phyloP scores from a whole-genome alignment of 1,284 basidiomycete genomes.

The Cryptococcus sp. region DNA sequence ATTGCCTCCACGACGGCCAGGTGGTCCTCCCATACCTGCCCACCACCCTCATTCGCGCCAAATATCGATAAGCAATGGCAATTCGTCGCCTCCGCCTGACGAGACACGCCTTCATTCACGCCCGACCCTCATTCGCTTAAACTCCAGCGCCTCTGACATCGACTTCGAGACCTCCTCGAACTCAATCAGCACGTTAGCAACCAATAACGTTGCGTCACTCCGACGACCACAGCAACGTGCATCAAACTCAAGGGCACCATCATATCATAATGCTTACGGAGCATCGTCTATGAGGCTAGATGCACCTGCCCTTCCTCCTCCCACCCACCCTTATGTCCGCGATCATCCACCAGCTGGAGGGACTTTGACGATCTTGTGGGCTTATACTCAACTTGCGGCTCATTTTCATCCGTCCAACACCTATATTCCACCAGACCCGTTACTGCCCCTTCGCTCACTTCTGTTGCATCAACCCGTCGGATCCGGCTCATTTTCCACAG shows the following conservation, averaged over 20 bases:
- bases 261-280: slow-evolving; percentile 43
- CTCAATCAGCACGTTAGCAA: neutral
- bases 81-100: slow-evolving; percentile 19
- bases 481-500: slow-evolving; percentile 38
- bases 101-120: slow-evolving; percentile 5
- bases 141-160: slow-evolving; percentile 1
- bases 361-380: slow-evolving; percentile 50
- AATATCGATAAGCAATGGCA: slow-evolving; percentile 31
- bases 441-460: slow-evolving; percentile 49
- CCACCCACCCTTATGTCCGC: slow-evolving; percentile 34
- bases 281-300: slow-evolving; percentile 18
- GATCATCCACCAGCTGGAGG: slow-evolving; percentile 23
- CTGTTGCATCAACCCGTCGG: slow-evolving; percentile 53
- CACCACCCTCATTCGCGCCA: slow-evolving; percentile 51
- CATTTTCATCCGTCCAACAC: slow-evolving; percentile 50
- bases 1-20: slow-evolving; percentile 32
- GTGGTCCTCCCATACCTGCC: slow-evolving; percentile 28
- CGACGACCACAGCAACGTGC: slow-evolving; percentile 7
- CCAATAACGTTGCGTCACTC: slow-evolving; percentile 1
- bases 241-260: slow-evolving; percentile 26
- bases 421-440: slow-evolving; percentile 53
- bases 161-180: slow-evolving; percentile 4
- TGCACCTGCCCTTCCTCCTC: slow-evolving; percentile 1
- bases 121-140: slow-evolving; percentile 4
- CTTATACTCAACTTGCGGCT: slow-evolving; percentile 47